These are phyloP conservation scores for Talaromyces sp. DNA, from an alignment of 2,329 filamentous ascomycete genomes.

Conservation along the genomic window DNA sequence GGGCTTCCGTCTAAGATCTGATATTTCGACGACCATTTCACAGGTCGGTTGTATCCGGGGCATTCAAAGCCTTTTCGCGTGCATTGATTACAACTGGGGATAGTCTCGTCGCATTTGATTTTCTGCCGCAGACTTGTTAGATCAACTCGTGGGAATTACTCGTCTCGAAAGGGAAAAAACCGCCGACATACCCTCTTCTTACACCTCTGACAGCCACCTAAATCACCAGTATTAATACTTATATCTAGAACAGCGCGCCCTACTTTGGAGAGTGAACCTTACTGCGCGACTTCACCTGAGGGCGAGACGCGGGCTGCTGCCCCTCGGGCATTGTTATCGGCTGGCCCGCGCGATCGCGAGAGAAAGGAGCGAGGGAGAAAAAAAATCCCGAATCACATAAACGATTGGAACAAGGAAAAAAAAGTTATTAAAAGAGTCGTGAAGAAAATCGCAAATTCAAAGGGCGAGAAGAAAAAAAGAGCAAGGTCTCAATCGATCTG, in stretches of 20 bases:
- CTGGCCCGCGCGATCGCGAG: background rate
- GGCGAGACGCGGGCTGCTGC: background rate
- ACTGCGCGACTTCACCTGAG: background rate
- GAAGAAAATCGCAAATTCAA: background rate
- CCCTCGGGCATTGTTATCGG: background rate
- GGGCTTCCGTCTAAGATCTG: background rate
- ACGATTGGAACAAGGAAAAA: background rate
- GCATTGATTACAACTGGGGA: slow-evolving; percentile 5
- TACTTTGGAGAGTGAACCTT: background rate
- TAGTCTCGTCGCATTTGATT: slow-evolving; percentile 7
- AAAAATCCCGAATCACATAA: background rate
- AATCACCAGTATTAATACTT: background rate
- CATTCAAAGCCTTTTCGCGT: slow-evolving; percentile 2
- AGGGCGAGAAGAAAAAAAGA: background rate
- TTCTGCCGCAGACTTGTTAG: background rate
- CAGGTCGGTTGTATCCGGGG: slow-evolving; percentile 4
- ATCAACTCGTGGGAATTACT: background rate
- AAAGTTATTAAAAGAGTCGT: background rate
- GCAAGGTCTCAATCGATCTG: background rate
- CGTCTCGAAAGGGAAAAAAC: background rate
- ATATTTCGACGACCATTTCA: slow-evolving; percentile 6
- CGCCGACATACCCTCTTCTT: background rate
- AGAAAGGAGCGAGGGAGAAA: background rate
- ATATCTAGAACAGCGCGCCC: background rate
- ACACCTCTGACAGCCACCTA: background rate